These are phyloP conservation scores for Ceratocystis colombiana DNA, from an alignment of 2,329 filamentous ascomycete species.

Conservation along the genomic window DNA sequence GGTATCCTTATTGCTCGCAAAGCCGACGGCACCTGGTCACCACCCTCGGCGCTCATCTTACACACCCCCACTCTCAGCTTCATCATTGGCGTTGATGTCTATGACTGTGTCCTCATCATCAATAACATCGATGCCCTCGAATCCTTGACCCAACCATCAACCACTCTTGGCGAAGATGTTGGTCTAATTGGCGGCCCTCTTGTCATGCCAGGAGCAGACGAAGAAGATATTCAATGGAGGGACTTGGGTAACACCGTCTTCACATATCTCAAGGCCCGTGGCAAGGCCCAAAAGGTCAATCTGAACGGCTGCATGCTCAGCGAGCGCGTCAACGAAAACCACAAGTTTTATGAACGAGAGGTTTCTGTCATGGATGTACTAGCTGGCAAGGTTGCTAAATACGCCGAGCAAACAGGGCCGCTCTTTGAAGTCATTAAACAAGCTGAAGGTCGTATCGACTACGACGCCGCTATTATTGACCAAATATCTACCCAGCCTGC, in stretches of 20 bases:
- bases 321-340: constrained; percentile 50
- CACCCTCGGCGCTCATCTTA: constrained; percentile 79
- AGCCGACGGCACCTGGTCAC: constrained; percentile 81
- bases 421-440: constrained; percentile 78
- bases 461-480: constrained; percentile 58
- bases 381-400: constrained; percentile 46
- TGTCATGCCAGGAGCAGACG: constrained; percentile 43
- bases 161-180: constrained; percentile 74
- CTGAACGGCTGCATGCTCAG: constrained; percentile 48
- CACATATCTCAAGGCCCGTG: constrained; percentile 49
- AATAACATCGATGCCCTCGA: constrained; percentile 78
- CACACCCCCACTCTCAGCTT: constrained; percentile 86
- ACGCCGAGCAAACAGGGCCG: constrained; percentile 45
- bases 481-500: constrained; percentile 55
- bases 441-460: constrained; percentile 71
- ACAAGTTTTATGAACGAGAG: constrained; percentile 45
- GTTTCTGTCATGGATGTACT: constrained; percentile 48
- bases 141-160: constrained; percentile 66
- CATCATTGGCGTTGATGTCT: constrained; percentile 83
- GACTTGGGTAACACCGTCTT: constrained; percentile 47
- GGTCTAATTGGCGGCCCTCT: constrained; percentile 68
- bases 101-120: constrained; percentile 89
- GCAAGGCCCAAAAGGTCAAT: constrained; percentile 46
- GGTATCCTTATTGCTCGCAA: constrained; percentile 76
- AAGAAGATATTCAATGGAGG: constrained; percentile 43